A percentile compares a stretch with the other conserved stretches of the same genome.
phyloP scores from a whole-genome alignment of 345 rosid species.

The Cardamine chenopodiifolia region DNA sequence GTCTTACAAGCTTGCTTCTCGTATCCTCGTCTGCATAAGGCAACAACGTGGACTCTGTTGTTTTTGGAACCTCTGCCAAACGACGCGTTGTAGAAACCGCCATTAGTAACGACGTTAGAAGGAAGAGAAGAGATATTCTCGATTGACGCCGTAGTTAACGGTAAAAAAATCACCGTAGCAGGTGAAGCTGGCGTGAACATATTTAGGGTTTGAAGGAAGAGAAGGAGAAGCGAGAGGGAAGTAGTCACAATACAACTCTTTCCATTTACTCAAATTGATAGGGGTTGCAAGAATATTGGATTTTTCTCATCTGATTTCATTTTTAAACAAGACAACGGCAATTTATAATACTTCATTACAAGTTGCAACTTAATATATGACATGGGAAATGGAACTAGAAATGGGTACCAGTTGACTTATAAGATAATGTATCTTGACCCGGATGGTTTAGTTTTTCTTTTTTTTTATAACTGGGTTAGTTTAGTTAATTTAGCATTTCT shows the following conservation, averaged over 20 bases:
- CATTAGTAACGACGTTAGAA: constrained; percentile 33
- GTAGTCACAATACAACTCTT: not conserved
- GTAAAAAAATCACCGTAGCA: constrained; percentile 45
- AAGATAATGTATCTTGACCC: not conserved
- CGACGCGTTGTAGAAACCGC: constrained; percentile 42
- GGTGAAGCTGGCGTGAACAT: constrained; percentile 8
- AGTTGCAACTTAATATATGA: not conserved
- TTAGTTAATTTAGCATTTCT: not conserved
- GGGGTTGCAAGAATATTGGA: not conserved
- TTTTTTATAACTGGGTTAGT: not conserved
- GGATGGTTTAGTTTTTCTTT: not conserved
- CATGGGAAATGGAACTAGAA: constrained; percentile 7
- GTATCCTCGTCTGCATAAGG: constrained; percentile 47
- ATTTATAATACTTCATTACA: not conserved
- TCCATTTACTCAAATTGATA: constrained; percentile 7
- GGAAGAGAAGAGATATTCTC: constrained; percentile 39
- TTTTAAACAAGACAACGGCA: not conserved
- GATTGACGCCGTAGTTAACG: constrained; percentile 33
- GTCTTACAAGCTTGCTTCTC: constrained; percentile 32
- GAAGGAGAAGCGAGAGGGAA: constrained; percentile 4
- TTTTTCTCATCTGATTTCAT: not conserved
- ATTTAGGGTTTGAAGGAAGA: constrained; percentile 18
- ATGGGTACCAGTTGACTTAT: not conserved
- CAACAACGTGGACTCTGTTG: constrained; percentile 41
- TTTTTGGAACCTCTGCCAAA: constrained; percentile 30